Base-by-base conservation (phyloP, 2,329 filamentous ascomycete genomes). In the Onygena corvina region DNA sequence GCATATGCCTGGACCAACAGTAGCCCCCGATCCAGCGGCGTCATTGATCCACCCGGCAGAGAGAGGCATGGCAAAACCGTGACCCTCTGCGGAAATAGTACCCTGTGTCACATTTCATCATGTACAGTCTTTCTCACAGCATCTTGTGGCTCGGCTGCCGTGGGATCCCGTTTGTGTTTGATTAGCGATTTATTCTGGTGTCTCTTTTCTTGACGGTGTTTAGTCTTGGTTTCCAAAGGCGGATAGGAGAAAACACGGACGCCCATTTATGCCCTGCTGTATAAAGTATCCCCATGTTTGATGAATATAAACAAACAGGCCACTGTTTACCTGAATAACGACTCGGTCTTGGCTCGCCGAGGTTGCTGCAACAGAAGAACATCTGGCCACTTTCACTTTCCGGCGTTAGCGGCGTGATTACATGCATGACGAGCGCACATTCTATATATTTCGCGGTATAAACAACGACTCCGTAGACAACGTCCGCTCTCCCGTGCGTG, bases 341-440 rank as follows among this genome's bases (percentile, higher is more conserved):
- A n/a, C n/a, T n/a, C 29, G 18, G 38, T 14, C 38, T 42, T 42
- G 38, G 38, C 38, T 40, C 36, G 5, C 21, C n/a, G n/a, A n/a
- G n/a, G 38, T 23, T 42, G 38, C 25, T 3, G 12, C 14, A 25
- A 42, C 38, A 42, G 25, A 11, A 6, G 38, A 6, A 42, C 38
- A 42, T 42, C 38, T 42, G 38, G 25, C 38, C 38, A 42, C 38
- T 25, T 42, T 23, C 38, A 42, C 38, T 25, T 16, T 18, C 36
- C 36, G 18, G 25, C 12, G 16, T 42, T 42, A 42, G 23, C 11
- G 23, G 21, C 23, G 12, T 1, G 11, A 25, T 42, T 12, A 25
- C 36, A 25, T 25, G 36, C 20, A 25, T 14, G 14, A n/a, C n/a
- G n/a, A n/a, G n/a, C n/a, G n/a, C n/a, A n/a, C n/a, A n/a, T n/a